A percentile compares a stretch with the other conserved stretches of the same genome.
Conservation (phyloP, 2,329 filamentous ascomycete species). For the Diaporthe caulivora region DNA sequence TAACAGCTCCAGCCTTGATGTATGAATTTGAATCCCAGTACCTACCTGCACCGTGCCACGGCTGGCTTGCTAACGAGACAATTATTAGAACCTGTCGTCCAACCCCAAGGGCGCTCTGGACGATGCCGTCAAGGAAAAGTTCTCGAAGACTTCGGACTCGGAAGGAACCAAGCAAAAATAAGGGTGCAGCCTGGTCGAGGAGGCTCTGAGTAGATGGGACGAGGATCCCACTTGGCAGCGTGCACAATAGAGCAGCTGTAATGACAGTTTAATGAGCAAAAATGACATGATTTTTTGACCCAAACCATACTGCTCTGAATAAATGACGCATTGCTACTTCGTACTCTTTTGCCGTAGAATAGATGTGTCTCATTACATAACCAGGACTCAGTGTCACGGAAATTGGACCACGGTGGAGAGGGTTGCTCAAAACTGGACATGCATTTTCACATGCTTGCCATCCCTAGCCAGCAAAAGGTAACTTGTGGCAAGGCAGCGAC, state of each 20-base stretch:
- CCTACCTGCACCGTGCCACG: not conserved
- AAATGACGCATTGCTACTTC: not conserved
- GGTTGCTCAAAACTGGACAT: not conserved
- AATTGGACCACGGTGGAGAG: no score
- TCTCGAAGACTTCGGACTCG: conserved; percentile 58
- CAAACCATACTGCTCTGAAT: not conserved
- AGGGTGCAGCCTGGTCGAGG: not conserved
- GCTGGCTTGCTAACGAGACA: conserved; percentile 35
- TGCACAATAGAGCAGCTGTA: not conserved
- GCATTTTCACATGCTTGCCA: conserved; percentile 18
- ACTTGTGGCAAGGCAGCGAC: conserved; percentile 8
- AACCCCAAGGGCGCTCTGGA: conserved; percentile 77
- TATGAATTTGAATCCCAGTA: conserved; percentile 45
- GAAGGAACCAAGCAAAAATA: conserved; percentile 21
- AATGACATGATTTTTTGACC: not conserved
- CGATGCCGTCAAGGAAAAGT: conserved; percentile 71
- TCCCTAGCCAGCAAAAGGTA: not conserved
- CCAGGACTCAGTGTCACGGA: not conserved
- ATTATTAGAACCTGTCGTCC: conserved; percentile 62
- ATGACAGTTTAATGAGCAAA: conserved; percentile 5
- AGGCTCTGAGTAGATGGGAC: not conserved
- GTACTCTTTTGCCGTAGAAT: not conserved
- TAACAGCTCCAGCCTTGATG: conserved; percentile 65
- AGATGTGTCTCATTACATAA: no score
- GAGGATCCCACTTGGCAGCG: not conserved